Evolutionary conservation across 2,329 filamentous ascomycete species (phyloP).

Genomic region (Penicillium palitans): DNA sequence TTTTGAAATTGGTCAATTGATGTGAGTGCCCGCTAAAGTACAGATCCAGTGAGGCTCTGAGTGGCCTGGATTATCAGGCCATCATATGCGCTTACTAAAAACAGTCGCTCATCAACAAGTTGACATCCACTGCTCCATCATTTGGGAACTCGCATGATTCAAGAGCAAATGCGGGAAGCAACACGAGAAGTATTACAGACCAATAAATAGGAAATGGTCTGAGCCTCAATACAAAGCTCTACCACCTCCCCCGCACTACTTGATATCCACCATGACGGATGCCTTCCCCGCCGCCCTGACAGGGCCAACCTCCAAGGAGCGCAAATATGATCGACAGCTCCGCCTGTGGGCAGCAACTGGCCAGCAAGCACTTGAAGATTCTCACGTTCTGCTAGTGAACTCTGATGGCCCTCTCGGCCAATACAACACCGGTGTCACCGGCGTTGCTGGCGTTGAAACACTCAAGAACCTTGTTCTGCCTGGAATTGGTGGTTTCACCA

Average conservation of each 20-base stretch:
- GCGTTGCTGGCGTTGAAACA: conserved; percentile 83
- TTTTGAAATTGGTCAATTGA: no score
- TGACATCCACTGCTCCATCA: conserved; percentile 3
- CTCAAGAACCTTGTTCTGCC: conserved; percentile 97
- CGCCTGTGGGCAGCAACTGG: conserved; percentile 92
- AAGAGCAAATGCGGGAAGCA: neutral
- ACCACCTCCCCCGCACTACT: neutral
- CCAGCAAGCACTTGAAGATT: conserved; percentile 84
- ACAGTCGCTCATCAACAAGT: conserved; percentile 3
- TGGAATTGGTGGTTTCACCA: conserved; percentile 87
- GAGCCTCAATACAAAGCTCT: neutral
- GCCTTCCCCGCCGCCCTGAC: conserved; percentile 37
- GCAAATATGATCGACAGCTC: conserved; percentile 92
- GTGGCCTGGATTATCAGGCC: neutral
- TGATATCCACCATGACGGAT: conserved; percentile 35
- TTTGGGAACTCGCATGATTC: neutral
- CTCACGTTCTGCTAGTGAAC: conserved; percentile 88
- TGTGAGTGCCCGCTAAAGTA: no score
- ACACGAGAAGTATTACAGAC: neutral
- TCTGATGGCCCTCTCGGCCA: conserved; percentile 51
- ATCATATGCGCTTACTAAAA: conserved; percentile 3
- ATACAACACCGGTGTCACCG: conserved; percentile 58
- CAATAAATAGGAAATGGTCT: neutral
- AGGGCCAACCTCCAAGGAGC: conserved; percentile 62
- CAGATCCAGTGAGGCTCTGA: no score